Evolutionary conservation across 169 alveolate species (phyloP), one percentile per base, ranked within the genome.

Genomic region (Eimeria praecox): DNA sequence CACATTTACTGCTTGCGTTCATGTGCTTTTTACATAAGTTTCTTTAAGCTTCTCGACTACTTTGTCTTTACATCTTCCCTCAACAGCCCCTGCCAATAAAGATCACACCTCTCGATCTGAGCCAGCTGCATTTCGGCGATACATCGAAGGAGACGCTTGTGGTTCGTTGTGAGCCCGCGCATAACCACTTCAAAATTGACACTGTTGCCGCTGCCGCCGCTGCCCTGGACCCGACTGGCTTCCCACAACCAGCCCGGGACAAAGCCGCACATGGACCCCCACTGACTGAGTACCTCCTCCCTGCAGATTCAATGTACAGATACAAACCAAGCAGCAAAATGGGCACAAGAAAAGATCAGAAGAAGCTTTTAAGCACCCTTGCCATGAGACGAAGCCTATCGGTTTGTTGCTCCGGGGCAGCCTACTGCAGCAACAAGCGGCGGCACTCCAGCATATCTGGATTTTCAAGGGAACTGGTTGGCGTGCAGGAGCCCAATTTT

Each of bases 201-300:
- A 64, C 95, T 85, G 56, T 49, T 75, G 33, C 91, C 91, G 69
- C 95, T 59, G 27, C 56, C 69, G 35, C 86, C 92, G 52, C 42
- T 71, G 44, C 85, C 92, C 78, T 85, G 77, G 12, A 33, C 80
- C 22, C 93, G 27, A 40, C 93, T 86, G n/a, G 82, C 69, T 71
- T 33, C 59, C 49, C 95, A 85, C 75, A 92, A 90, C 95, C 95
- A 92, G 38, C 75, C 91, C 27, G 95, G 95, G 66, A 92, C 78
- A 90, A 77, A 92, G 75, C 83, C 66, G 69, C 95, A 75, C 91
- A 85, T 78, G 64, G 95, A 40, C n/a, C 95, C 95, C 95, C 95
- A 92, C 49, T 30, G 52, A 73, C 95, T 85, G 35, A 92, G 91
- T n/a, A 92, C 95, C 46, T 92, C 95, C 22, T 75, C 91, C 10